Conservation (phyloP, 2,329 filamentous ascomycete species). For the Waltergamsia citrina region DNA sequence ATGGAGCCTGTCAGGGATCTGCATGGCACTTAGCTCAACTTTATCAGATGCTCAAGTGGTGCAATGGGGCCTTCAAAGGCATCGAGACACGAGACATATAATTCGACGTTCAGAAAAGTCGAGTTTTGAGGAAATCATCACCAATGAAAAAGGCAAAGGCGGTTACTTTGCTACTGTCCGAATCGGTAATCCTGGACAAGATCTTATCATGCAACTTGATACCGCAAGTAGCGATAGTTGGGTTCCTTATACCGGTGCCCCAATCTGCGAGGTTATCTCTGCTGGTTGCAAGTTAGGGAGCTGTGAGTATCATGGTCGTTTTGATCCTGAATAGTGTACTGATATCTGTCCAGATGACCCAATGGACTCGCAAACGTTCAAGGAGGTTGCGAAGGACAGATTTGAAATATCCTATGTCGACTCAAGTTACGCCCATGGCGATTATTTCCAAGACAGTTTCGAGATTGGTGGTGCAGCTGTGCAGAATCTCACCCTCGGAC, state of each 20-base stretch:
- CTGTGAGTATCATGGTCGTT: slow-evolving; percentile 25
- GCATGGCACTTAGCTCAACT: neutral
- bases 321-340: neutral
- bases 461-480: slow-evolving; percentile 41
- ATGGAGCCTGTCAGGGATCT: neutral
- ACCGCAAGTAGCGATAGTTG: slow-evolving; percentile 59
- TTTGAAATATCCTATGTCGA: slow-evolving; percentile 57
- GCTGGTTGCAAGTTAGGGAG: slow-evolving; percentile 31
- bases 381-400: slow-evolving; percentile 25
- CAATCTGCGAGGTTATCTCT: slow-evolving; percentile 24
- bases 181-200: slow-evolving; percentile 48
- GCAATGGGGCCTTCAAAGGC: slow-evolving; percentile 37
- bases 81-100: slow-evolving; percentile 17
- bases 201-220: slow-evolving; percentile 49
- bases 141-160: slow-evolving; percentile 32
- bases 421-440: slow-evolving; percentile 43
- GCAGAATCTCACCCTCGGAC: slow-evolving; percentile 48
- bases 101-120: slow-evolving; percentile 22
- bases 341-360: slow-evolving; percentile 31
- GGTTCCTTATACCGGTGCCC: slow-evolving; percentile 33
- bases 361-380: slow-evolving; percentile 34
- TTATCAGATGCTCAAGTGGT: slow-evolving; percentile 24
- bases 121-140: slow-evolving; percentile 31
- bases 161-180: slow-evolving; percentile 47
- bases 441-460: slow-evolving; percentile 50